Base-by-base conservation (phyloP, 2,329 filamentous ascomycete species). In the Ramularia endophylla region DNA sequence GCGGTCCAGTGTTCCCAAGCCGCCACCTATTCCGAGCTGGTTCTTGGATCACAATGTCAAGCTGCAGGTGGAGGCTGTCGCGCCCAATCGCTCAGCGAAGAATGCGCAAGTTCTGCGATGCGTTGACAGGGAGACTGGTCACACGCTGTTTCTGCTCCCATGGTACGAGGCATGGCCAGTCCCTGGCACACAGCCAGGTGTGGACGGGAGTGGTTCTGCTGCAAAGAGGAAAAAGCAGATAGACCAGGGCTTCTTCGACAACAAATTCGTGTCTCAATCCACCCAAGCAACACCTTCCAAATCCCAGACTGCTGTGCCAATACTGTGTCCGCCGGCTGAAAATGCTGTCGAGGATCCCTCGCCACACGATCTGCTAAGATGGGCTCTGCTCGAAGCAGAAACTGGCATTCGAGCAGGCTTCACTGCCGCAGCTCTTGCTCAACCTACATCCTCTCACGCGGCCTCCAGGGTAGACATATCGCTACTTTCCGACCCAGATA, bases 401-500 rank as follows among this genome's bases (percentile, higher is more conserved):
- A 48, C 51, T 16, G 51, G 41, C 28, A 43, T 52, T 8, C 42
- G 46, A 30, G 57, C 58, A 22, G 54, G 45, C 2, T 47, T 54
- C 15, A 41, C 44, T 12, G 29, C 52, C 16, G 42, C 54, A 5
- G 41, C 36, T 19, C 34, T 50, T 18, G 36, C 30, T 16, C 44
- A 41, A 8, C 46, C 43, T 12, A 15, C 38, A 2, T 48, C 48
- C 7, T 52, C 47, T 8, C 54, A 48, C 38, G 53, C 58, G 11
- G 52, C 55, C 8, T 56, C 51, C 8, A 46, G 53, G 27, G 51
- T 59, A 8, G 59, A 62, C 33, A 22, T 61, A 13, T 55, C 55
- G 8, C 40, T 62, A 27, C 73, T 79, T 42, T 77, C 78, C 5
- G 59, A 62, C 2, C 70, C 71, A 18, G 69, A 74, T 30, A 73